These are phyloP conservation scores for Paspalum notatum DNA, from an alignment of 176 grass and related monocot species.

Conservation along the genomic window DNA sequence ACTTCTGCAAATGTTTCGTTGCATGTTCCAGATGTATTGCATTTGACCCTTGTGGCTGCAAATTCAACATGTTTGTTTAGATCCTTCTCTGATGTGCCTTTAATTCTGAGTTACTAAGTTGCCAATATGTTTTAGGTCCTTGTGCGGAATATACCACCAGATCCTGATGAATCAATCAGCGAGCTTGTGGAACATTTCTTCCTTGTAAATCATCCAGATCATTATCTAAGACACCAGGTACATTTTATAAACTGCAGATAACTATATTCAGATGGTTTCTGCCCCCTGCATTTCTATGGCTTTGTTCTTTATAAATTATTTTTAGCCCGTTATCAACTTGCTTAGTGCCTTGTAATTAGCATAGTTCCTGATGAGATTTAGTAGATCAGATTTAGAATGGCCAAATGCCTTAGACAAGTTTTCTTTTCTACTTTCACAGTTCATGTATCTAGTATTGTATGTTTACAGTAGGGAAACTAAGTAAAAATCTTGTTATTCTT, in stretches of 20 bases:
- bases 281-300: background rate
- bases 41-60: background rate
- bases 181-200: constrained; percentile 99
- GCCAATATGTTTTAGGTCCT: constrained; percentile 68
- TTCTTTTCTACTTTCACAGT: constrained; percentile 1
- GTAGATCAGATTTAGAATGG: background rate
- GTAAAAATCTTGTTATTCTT: constrained; percentile 11
- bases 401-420: background rate
- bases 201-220: constrained; percentile 94
- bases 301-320: constrained; percentile 15
- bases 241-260: constrained; percentile 5
- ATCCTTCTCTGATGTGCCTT: background rate
- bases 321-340: constrained; percentile 19
- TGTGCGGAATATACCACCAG: constrained; percentile 86
- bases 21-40: constrained; percentile 2
- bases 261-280: background rate
- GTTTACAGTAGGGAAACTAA: background rate
- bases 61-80: constrained; percentile 25
- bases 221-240: constrained; percentile 94
- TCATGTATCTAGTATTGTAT: background rate
- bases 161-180: constrained; percentile 88
- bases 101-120: constrained; percentile 34
- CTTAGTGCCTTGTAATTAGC: background rate
- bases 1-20: background rate
- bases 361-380: constrained; percentile 2